Evolutionary conservation across 768 basidiomycete species (phyloP).

Genomic region (Hypholoma fasciculare): DNA sequence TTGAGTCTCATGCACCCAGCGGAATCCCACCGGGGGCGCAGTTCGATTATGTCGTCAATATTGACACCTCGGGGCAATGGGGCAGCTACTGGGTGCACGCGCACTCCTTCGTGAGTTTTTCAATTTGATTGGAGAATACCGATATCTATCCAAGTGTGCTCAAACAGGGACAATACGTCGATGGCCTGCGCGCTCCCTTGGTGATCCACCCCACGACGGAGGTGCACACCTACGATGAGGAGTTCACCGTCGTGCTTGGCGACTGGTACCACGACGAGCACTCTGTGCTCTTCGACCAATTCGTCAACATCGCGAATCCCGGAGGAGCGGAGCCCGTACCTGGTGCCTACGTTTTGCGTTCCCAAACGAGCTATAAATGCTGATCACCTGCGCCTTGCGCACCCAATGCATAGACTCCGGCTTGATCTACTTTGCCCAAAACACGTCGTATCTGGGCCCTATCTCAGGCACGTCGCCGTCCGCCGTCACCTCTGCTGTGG

Average conservation of each 20-base stretch:
- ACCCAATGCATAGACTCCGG: slow-evolving; percentile 55
- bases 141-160: background rate
- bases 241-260: slow-evolving; percentile 81
- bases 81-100: slow-evolving; percentile 86
- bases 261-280: slow-evolving; percentile 95
- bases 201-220: slow-evolving; percentile 71
- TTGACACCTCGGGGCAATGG: slow-evolving; percentile 66
- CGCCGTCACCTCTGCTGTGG: slow-evolving; percentile 55
- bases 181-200: slow-evolving; percentile 88
- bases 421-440: slow-evolving; percentile 82
- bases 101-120: slow-evolving; percentile 49
- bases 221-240: slow-evolving; percentile 80
- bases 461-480: slow-evolving; percentile 49
- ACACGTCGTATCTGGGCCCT: slow-evolving; percentile 67
- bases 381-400: no score
- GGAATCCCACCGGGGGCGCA: slow-evolving; percentile 75
- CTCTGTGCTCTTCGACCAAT: slow-evolving; percentile 55
- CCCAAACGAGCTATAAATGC: no score
- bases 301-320: slow-evolving; percentile 75
- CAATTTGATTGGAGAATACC: background rate
- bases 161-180: slow-evolving; percentile 81
- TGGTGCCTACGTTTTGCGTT: slow-evolving; percentile 26
- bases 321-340: slow-evolving; percentile 88
- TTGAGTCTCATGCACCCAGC: slow-evolving; percentile 30
- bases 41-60: slow-evolving; percentile 75